These are phyloP conservation scores for Aspergillus pseudonomiae DNA, from an alignment of 2,329 filamentous ascomycete genomes.

Conservation along the genomic window DNA sequence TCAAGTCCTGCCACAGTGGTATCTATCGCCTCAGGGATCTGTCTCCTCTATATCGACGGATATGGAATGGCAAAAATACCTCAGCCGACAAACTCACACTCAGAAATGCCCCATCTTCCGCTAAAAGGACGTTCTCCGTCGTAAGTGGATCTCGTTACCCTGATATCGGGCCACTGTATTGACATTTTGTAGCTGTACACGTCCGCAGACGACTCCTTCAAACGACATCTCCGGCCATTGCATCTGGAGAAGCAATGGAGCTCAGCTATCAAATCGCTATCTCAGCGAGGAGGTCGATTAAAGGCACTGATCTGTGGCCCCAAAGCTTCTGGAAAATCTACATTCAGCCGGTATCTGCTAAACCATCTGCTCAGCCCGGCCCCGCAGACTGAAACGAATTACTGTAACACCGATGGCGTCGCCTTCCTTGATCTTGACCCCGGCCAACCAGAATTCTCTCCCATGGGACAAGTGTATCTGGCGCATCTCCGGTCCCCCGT, in stretches of 20 bases:
- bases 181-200: slow-evolving; percentile 40
- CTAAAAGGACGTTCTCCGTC: slow-evolving; percentile 43
- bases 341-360: slow-evolving; percentile 57
- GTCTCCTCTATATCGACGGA: slow-evolving; percentile 56
- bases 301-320: slow-evolving; percentile 57
- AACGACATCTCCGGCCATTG: slow-evolving; percentile 45
- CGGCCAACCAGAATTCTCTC: slow-evolving; percentile 61
- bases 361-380: slow-evolving; percentile 56
- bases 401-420: slow-evolving; percentile 43
- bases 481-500: slow-evolving; percentile 54
- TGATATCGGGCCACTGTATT: slow-evolving; percentile 5
- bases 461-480: slow-evolving; percentile 62
- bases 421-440: slow-evolving; percentile 63
- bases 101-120: slow-evolving; percentile 28
- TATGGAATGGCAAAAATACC: slow-evolving; percentile 52
- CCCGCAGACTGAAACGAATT: slow-evolving; percentile 34
- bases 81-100: slow-evolving; percentile 36
- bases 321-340: slow-evolving; percentile 63
- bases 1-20: slow-evolving; percentile 51
- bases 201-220: slow-evolving; percentile 46
- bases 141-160: slow-evolving; percentile 31
- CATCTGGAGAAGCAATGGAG: slow-evolving; percentile 50
- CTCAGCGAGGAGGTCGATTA: slow-evolving; percentile 41
- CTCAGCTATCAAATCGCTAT: slow-evolving; percentile 47
- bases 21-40: slow-evolving; percentile 50